Evolutionary conservation across 106 monocot species (phyloP), one percentile per base, ranked within the genome.

Genomic region (Allium cepa): DNA sequence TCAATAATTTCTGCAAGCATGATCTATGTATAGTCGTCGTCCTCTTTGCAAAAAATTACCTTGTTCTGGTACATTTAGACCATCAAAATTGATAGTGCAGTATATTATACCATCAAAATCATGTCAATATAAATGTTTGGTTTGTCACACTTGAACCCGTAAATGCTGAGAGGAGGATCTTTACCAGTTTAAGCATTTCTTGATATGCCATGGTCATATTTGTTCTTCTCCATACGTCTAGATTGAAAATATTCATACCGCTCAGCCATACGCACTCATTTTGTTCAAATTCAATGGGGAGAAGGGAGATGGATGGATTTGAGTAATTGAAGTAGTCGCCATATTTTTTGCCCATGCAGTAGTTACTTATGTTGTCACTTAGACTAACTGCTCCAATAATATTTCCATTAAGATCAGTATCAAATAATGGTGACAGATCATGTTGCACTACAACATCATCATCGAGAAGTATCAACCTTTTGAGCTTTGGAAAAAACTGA

Each of bases 361-460:
- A 15, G 14, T 17, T 49, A 17, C 63, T 64, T 7, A 53, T 65
- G 10, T 16, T 49, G 0, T 65, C 67, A 22, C 16, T 45, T 15
- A 26, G 55, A 57, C 50, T 60, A 59, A 81, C 81, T 28, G 88
- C 75, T 53, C 81, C 84, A 53, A 77, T 69, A 26, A 84, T 68
- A 22, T 74, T 78, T 12, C 66, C 84, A 56, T 68, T 70, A 27
- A 85, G 85, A 58, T 85, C 66, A 9, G 75, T 11, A 60, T 85
- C 59, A 75, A 76, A 89, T 70, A 89, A 61, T 47, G 74, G 64
- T n/a, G 68, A 16, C 68, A 82, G 59, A 56, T 89, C 85, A 48
- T 56, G 65, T 14, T 62, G 88, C 17, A 89, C 85, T n/a, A 89
- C 77, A 10, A 85, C 79, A 63, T 89, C 89, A 66, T 85, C 89